phyloP scores from a whole-genome alignment of 2,329 filamentous ascomycete species.

The Claviceps citrina region DNA sequence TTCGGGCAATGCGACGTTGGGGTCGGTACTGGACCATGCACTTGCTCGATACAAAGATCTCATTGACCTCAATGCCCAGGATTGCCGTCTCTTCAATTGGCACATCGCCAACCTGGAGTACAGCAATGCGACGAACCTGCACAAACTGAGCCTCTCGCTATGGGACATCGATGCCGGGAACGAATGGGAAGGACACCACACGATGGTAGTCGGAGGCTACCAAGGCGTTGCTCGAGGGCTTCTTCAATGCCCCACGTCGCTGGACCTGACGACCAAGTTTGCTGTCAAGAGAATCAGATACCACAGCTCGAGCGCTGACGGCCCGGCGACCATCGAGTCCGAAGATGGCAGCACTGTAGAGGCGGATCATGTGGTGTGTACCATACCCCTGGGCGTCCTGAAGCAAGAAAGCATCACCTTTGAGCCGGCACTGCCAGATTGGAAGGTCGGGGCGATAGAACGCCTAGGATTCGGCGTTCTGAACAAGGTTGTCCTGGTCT shows the following conservation, averaged over 20 bases:
- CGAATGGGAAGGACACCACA: conserved; percentile 90
- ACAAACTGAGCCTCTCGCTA: conserved; percentile 70
- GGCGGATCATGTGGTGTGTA: conserved; percentile 84
- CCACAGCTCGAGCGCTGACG: conserved; percentile 31
- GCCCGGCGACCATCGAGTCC: conserved; percentile 50
- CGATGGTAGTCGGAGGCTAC: conserved; percentile 86
- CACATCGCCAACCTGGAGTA: conserved; percentile 97
- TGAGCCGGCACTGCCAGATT: conserved; percentile 72
- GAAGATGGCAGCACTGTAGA: conserved; percentile 61
- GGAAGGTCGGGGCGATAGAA: conserved; percentile 67
- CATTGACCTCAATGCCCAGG: conserved; percentile 68
- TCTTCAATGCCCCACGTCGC: conserved; percentile 56
- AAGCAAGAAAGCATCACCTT: conserved; percentile 76
- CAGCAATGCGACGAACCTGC: conserved; percentile 81
- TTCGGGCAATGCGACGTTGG: conserved; percentile 56
- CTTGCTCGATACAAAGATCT: conserved; percentile 74
- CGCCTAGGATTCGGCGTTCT: conserved; percentile 84
- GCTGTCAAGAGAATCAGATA: conserved; percentile 57
- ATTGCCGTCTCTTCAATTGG: conserved; percentile 89
- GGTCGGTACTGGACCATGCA: conserved; percentile 84
- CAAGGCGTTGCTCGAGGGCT: conserved; percentile 83
- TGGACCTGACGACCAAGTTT: conserved; percentile 63
- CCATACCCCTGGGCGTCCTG: conserved; percentile 77
- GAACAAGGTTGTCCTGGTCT: conserved; percentile 90
- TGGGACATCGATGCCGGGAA: conserved; percentile 98